These are phyloP conservation scores for Madurella fahalii DNA, from an alignment of 2,329 filamentous ascomycete genomes.

Conservation along the genomic window DNA sequence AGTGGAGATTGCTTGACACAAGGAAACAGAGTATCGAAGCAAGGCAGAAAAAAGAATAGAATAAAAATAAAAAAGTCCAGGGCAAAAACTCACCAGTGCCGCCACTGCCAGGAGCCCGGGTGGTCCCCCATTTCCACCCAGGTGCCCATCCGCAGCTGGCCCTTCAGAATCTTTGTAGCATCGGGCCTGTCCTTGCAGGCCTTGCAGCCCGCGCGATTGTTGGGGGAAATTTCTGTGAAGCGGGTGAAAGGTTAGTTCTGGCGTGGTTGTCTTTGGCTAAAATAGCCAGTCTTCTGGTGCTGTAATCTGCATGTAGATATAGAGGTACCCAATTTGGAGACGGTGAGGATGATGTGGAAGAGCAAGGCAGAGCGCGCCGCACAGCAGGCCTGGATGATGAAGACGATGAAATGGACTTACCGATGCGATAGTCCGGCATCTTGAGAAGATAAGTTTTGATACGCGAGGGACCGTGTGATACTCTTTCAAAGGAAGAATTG, in stretches of 20 bases:
- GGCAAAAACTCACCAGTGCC: constrained; percentile 68
- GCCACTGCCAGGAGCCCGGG: constrained; percentile 65
- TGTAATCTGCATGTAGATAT: background rate
- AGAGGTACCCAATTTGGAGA: background rate
- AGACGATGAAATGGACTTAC: constrained; percentile 32
- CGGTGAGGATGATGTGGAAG: background rate
- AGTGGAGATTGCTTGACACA: background rate
- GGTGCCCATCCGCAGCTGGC: constrained; percentile 70
- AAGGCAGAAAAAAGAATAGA: background rate
- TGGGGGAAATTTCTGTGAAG: constrained; percentile 63
- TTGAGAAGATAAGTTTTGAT: constrained; percentile 14
- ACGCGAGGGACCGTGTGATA: no score
- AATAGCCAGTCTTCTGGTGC: no score
- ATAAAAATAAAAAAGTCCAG: background rate
- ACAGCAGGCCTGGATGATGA: constrained; percentile 1
- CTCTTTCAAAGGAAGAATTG: no score
- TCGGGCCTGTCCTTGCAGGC: constrained; percentile 62
- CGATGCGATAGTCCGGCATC: constrained; percentile 47
- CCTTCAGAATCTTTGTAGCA: constrained; percentile 69
- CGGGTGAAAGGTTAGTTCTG: no score
- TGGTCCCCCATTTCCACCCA: constrained; percentile 62
- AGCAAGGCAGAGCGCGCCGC: no score
- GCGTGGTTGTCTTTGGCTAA: no score
- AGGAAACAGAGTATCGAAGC: background rate
- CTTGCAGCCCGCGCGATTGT: constrained; percentile 67